Evolutionary conservation across 805 yeast genomes (phyloP).

Genomic region (Starmerella sirachaensis): DNA sequence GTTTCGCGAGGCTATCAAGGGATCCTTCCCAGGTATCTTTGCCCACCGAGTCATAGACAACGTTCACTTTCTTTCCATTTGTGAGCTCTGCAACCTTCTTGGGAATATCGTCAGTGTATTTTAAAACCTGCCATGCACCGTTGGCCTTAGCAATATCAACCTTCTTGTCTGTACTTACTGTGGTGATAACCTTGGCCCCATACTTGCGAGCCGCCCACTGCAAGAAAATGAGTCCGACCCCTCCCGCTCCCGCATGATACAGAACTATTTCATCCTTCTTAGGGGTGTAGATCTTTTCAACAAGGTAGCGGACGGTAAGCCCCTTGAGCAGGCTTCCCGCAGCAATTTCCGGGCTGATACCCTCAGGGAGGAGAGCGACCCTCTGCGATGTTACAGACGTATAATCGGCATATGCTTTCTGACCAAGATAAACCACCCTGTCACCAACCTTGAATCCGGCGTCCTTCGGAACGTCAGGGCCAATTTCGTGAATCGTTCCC

Average conservation of each 20-base stretch:
- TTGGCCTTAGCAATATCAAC: conserved; percentile 49
- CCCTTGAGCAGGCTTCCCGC: conserved; percentile 53
- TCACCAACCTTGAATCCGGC: conserved; percentile 37
- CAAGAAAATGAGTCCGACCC: conserved; percentile 63
- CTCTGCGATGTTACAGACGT: conserved; percentile 30
- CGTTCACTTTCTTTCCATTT: conserved; percentile 26
- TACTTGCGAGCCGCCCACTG: conserved; percentile 49
- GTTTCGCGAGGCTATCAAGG: conserved; percentile 42
- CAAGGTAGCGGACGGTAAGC: conserved; percentile 64
- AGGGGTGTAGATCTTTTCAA: conserved; percentile 47
- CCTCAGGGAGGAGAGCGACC: conserved; percentile 40
- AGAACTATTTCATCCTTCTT: conserved; percentile 54
- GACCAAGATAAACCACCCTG: conserved; percentile 39
- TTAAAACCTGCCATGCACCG: conserved; percentile 67
- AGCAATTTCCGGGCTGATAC: conserved; percentile 41
- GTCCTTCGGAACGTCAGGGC: conserved; percentile 40
- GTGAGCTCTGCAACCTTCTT: conserved; percentile 27
- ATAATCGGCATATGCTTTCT: conserved; percentile 72
- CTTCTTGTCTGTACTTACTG: conserved; percentile 70
- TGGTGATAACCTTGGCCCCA: conserved; percentile 77
- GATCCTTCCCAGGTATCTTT: conserved; percentile 63
- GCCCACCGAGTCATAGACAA: conserved; percentile 31
- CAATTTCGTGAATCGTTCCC: conserved; percentile 37
- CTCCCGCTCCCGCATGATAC: conserved; percentile 93
- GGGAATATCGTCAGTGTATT: conserved; percentile 28